Conservation (phyloP, 2,329 filamentous ascomycete species). For the Aspergillus fructus region DNA sequence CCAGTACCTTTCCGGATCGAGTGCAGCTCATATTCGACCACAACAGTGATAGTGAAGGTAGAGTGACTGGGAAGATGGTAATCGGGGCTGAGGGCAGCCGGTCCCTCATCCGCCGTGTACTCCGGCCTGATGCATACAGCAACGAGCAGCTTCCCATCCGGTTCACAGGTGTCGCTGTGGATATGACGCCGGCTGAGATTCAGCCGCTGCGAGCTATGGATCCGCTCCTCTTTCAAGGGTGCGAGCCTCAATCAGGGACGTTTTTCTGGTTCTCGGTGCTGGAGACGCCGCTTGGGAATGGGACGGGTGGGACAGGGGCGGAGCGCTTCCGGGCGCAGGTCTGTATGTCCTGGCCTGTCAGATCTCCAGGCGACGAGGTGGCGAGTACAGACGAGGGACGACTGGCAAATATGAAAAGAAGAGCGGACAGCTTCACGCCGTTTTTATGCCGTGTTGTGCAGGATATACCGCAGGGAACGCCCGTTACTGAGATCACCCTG, state of each 20-base stretch:
- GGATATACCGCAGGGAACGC: constrained; percentile 26
- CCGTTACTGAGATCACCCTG: constrained; percentile 28
- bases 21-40: constrained; percentile 4
- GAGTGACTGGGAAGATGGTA: constrained; percentile 15
- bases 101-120: constrained; percentile 21
- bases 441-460: constrained; percentile 24
- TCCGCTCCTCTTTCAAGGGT: constrained; percentile 36
- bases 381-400: constrained; percentile 31
- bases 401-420: constrained; percentile 43
- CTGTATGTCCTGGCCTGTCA: constrained; percentile 49
- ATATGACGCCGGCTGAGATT: constrained; percentile 54
- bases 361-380: constrained; percentile 33
- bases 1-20: neutral
- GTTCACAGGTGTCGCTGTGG: constrained; percentile 26
- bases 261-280: constrained; percentile 40
- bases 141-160: constrained; percentile 22
- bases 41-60: neutral
- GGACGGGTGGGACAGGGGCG: constrained; percentile 12
- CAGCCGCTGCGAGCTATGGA: constrained; percentile 57
- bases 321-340: constrained; percentile 47
- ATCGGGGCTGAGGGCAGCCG: constrained; percentile 25
- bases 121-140: constrained; percentile 22
- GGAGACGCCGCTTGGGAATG: constrained; percentile 40
- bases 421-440: constrained; percentile 22
- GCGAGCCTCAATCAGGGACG: constrained; percentile 22